Percentiles rank a stretch among this genome's conserved stretches.
Evolutionary conservation across 352 stramenopile genomes (phyloP).

Genomic region (Globisporangium emineosum): DNA sequence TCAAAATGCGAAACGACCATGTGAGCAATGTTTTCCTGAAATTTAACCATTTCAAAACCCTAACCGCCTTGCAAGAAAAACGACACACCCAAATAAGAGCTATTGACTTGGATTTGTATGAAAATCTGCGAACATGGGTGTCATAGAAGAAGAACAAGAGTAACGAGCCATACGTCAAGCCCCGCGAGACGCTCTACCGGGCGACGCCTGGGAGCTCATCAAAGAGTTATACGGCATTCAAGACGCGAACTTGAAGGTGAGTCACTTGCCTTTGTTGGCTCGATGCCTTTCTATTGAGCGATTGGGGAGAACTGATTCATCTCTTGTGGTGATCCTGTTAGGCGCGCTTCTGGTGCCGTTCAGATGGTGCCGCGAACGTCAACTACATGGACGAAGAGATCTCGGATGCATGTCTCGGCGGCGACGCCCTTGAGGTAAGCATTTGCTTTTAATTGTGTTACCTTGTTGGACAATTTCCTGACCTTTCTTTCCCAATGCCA

Average conservation of each 20-base stretch:
- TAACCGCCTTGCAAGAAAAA: too few relatives aligned
- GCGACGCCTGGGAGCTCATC: slow-evolving; percentile 60
- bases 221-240: slow-evolving; percentile 63
- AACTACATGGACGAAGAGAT: slow-evolving; percentile 82
- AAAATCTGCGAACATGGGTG: too few relatives aligned
- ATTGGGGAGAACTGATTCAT: too few relatives aligned
- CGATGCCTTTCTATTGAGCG: not conserved
- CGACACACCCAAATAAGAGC: too few relatives aligned
- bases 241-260: slow-evolving; percentile 47
- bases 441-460: not conserved
- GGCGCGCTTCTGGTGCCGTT: too few relatives aligned
- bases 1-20: not conserved
- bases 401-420: slow-evolving; percentile 51
- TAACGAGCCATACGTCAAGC: slow-evolving; percentile 29
- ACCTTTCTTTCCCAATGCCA: not conserved
- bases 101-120: too few relatives aligned
- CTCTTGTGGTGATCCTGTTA: too few relatives aligned
- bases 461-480: slow-evolving; percentile 3
- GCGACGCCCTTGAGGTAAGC: slow-evolving; percentile 62
- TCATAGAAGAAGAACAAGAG: not conserved
- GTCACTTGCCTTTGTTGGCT: slow-evolving; percentile 2
- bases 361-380: slow-evolving; percentile 68
- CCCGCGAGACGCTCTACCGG: slow-evolving; percentile 73
- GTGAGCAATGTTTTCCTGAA: too few relatives aligned
- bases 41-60: too few relatives aligned